Evolutionary conservation across 1,284 basidiomycete species (phyloP), one percentile per base, ranked within the genome.

Genomic region (Flammula alnicola): DNA sequence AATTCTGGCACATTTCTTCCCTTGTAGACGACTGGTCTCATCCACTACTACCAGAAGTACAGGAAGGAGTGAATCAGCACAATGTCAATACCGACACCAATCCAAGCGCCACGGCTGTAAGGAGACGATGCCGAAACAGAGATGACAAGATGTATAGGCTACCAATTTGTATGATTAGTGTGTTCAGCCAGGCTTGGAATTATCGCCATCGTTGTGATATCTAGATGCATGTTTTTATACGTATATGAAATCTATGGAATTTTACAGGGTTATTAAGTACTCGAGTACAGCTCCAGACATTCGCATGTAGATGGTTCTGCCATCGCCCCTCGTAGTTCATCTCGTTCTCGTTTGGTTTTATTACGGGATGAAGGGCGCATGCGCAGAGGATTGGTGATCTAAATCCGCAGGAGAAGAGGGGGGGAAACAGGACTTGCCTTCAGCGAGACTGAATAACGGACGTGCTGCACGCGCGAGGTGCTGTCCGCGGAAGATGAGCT

Each of bases 31-130:
- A 92, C 92, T 5, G 93, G 94, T 32, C 78, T 97, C 54, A 95
- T 98, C 69, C 89, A 96, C 74, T 95, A 91, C 73, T 97, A 95
- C 75, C 91, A 95, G 80, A 86, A 88, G 66, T 77, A 86, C 74
- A 81, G 92, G 65, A 82, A 85, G 66, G 87, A 91, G 72, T 89
- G 66, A 80, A 50, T 44, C n/a, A n/a, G n/a, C n/a, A n/a, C n/a
- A n/a, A n/a, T n/a, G n/a, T n/a, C n/a, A n/a, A n/a, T n/a, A n/a
- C n/a, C n/a, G n/a, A n/a, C n/a, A n/a, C n/a, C n/a, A n/a, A n/a
- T n/a, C n/a, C n/a, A n/a, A n/a, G n/a, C n/a, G n/a, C n/a, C n/a
- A n/a, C n/a, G n/a, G n/a, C n/a, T n/a, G n/a, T n/a, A n/a, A n/a
- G n/a, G n/a, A n/a, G n/a, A n/a, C n/a, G n/a, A n/a, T n/a, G n/a